Evolutionary conservation across 2,329 filamentous ascomycete genomes (phyloP).

Genomic region (Fusarium clavum): DNA sequence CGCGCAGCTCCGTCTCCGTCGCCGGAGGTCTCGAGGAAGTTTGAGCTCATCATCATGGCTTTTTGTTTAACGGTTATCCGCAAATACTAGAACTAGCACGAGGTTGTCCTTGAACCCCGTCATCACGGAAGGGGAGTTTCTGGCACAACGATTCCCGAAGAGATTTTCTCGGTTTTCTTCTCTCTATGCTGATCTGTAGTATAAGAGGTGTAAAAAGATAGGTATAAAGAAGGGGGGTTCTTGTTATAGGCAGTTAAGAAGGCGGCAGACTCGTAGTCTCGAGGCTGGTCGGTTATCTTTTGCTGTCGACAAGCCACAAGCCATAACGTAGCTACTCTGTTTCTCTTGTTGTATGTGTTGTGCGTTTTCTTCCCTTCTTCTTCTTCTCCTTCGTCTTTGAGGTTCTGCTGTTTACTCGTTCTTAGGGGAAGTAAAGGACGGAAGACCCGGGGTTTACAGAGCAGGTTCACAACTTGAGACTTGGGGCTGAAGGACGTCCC

Average conservation of each 20-base stretch:
- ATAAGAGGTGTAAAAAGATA: not conserved
- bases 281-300: slow-evolving; percentile 43
- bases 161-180: slow-evolving; percentile 13
- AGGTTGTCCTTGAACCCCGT: slow-evolving; percentile 42
- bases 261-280: slow-evolving; percentile 46
- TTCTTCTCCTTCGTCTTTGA: slow-evolving; percentile 16
- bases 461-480: slow-evolving; percentile 14
- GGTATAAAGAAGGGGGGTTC: slow-evolving; percentile 18
- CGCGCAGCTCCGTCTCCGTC: slow-evolving; percentile 29
- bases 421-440: not conserved
- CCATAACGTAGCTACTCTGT: slow-evolving; percentile 42
- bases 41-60: slow-evolving; percentile 43
- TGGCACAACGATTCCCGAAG: slow-evolving; percentile 12
- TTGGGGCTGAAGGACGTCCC: slow-evolving; percentile 27
- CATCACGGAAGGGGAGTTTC: slow-evolving; percentile 40
- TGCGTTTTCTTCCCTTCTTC: slow-evolving; percentile 10
- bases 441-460: slow-evolving; percentile 21
- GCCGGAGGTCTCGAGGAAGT: slow-evolving; percentile 36
- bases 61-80: slow-evolving; percentile 38
- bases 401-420: slow-evolving; percentile 9
- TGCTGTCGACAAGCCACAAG: slow-evolving; percentile 44
- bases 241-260: slow-evolving; percentile 45
- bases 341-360: slow-evolving; percentile 12
- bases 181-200: slow-evolving; percentile 13
- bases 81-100: slow-evolving; percentile 44